Evolutionary conservation across 2,329 filamentous ascomycete species (phyloP).

Genomic region (Sclerotinia spermophila): DNA sequence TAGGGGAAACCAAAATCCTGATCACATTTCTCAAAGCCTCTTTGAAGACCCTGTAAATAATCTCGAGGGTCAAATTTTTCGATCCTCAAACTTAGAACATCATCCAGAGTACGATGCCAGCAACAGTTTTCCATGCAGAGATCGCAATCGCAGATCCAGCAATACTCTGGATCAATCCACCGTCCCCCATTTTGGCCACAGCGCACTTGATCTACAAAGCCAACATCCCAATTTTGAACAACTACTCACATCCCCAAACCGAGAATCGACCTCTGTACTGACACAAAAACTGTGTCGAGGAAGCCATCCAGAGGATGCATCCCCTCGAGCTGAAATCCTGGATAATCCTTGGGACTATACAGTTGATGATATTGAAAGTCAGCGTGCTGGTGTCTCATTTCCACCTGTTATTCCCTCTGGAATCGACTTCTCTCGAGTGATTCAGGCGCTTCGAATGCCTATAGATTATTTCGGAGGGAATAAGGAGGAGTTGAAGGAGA

Average conservation of each 20-base stretch:
- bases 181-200: not conserved
- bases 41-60: not conserved
- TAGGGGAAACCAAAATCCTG: not conserved
- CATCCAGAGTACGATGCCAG: not conserved
- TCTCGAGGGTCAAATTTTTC: not conserved
- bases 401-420: not conserved
- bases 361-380: not conserved
- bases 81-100: accelerated
- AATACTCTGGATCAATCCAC: not conserved
- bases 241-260: accelerated
- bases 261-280: accelerated
- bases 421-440: not conserved
- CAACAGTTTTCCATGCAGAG: not conserved
- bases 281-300: not conserved
- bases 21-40: not conserved
- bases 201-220: accelerated
- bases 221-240: not conserved
- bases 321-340: too few relatives aligned
- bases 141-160: not conserved
- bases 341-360: not conserved
- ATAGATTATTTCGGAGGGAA: not conserved
- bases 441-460: not conserved
- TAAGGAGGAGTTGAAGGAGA: not conserved
- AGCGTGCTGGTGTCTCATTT: not conserved
- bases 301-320: not conserved